Evolutionary conservation across 2,329 filamentous ascomycete species (phyloP), one percentile per base, ranked within the genome.

Genomic region (Colletotrichum sp.): DNA sequence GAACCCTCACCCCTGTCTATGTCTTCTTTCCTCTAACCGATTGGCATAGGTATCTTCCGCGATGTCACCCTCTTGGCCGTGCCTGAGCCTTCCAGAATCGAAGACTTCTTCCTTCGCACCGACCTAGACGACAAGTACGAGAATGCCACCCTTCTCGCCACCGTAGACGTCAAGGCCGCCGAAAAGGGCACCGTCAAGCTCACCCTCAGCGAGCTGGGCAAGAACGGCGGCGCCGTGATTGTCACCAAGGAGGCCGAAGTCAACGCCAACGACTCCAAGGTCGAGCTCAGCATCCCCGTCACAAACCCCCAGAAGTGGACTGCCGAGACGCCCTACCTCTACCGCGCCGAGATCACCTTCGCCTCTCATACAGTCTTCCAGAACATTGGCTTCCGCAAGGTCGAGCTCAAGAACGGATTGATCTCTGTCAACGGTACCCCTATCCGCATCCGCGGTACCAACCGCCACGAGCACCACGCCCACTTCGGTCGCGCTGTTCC

Each of bases 401-500:
- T 93, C 5, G 91, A 94, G 82, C 86, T 93, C 66, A 90, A 89
- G 70, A 86, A 91, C 64, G 90, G 91, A 1, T 82, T 93, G 58
- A 86, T 93, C 78, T 86, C 86, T 28, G 91, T 94, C 78, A 94
- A 94, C 73, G 92, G 93, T 6, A 86, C 87, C 32, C 85, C 89
- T 2, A 88, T 94, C 66, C 87, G 90, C 4, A 87, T 95, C 77
- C 88, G 90, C 32, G 93, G 93, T 18, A 90, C 91, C 18, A 94
- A 94, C 81, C 86, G 93, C 18, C 93, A 95, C 79, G 93, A 95
- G 73, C 93, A 95, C 79, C 93, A 95, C 79, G 92, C 92, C 0
- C 83, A 85, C 28, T 88, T 88, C 32, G 93, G 93, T 5, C 90
- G 93, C 0, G 88, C 92, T 1, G 91, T 94, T 0, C 92, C 92